Conservation (phyloP, 2,329 filamentous ascomycete species). For the Monilinia fructicola region DNA sequence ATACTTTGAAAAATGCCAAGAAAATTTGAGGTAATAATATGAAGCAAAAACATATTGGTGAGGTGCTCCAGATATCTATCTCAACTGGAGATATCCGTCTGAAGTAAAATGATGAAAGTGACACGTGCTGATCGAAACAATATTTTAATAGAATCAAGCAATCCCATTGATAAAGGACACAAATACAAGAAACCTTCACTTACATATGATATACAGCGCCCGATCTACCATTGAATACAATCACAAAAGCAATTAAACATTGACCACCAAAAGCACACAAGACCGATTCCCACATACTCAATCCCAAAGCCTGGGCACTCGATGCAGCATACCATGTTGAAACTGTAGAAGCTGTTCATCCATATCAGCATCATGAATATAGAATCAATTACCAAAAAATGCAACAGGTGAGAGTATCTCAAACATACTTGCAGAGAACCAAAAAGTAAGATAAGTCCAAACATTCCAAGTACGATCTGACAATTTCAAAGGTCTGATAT, state of each 20-base stretch:
- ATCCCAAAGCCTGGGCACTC: conserved; percentile 45
- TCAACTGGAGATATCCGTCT: background rate
- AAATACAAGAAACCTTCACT: background rate
- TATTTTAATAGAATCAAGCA: background rate
- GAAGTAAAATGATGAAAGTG: background rate
- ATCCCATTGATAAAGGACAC: background rate
- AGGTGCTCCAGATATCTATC: no score
- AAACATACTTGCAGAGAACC: conserved; percentile 22
- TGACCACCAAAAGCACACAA: conserved; percentile 46
- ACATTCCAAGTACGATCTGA: conserved; percentile 46
- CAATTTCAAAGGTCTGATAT: conserved; percentile 44
- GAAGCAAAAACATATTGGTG: background rate
- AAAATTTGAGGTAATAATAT: background rate
- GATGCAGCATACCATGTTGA: conserved; percentile 45
- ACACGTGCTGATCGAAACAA: background rate
- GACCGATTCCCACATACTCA: conserved; percentile 52
- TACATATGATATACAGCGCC: conserved; percentile 47
- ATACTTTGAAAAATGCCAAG: background rate
- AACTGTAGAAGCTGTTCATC: conserved; percentile 40
- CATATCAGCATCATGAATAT: background rate
- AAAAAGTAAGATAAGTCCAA: conserved; percentile 42
- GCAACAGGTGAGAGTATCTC: background rate
- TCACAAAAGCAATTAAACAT: conserved; percentile 44
- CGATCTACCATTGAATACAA: conserved; percentile 46
- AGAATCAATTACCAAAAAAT: no score